Evolutionary conservation across 2,329 filamentous ascomycete genomes (phyloP), one percentile per base, ranked within the genome.

Genomic region (Exophiala aquamarina): DNA sequence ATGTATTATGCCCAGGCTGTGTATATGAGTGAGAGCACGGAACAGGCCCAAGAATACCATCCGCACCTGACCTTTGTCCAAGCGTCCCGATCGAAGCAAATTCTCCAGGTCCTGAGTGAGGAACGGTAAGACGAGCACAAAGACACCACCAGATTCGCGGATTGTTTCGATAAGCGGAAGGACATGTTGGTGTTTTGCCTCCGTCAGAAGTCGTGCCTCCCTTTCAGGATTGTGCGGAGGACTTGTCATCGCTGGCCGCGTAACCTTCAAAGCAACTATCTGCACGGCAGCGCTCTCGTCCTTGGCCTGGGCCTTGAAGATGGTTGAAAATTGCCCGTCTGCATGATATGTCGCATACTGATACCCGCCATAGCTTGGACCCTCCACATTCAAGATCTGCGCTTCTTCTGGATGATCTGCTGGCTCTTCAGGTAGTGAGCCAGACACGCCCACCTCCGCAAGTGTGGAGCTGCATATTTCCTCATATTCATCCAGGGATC

Each of bases 61-160:
- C 40, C 66, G 68, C 6, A 63, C 66, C 44, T 78, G 71, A 6
- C 52, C 36, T 38, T 66, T 61, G 28, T 62, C 63, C 17, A 59
- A 28, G 8, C 41, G 41, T 6, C 51, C 57, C n/a, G 63, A 53
- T 19, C 50, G 48, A 17, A 96, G 74, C 3, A 95, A 64, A n/a
- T 77, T 70, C 34, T 81, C 79, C 5, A 97, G 76, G 19, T 86
- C 88, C 48, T 84, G 73, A 3, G 83, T 84, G 73, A 92, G 80
- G 66, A 86, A 96, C 0, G 93, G 93, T 53, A 96, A 94, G 1
- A 86, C 86, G 5, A 97, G 75, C 17, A 94, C 83, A 43, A 94
- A 81, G 35, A 79, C 79, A 47, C 86, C 82, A 36, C 83, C 81
- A 50, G 91, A 80, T 49, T 84, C 76, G 17, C 44, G 41, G 59